Conservation (phyloP, 768 basidiomycete genomes). For the Boletus rubroflammeus region DNA sequence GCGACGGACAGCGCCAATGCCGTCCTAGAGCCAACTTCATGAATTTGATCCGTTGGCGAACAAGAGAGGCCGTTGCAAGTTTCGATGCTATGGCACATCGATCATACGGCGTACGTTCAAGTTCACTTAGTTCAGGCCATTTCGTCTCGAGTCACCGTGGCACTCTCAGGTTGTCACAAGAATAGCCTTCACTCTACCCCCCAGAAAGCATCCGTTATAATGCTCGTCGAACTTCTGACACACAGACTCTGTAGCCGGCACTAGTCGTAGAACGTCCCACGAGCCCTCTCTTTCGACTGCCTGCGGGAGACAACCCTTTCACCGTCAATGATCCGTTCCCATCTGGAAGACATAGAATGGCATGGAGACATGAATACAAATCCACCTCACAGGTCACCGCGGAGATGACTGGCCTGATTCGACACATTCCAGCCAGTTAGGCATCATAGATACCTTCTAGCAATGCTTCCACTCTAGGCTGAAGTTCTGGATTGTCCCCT, state of each 20-base stretch:
- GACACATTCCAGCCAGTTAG: neutral
- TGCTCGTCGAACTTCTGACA: neutral
- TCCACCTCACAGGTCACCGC: neutral
- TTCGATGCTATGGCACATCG: slow-evolving; percentile 9
- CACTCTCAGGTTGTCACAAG: neutral
- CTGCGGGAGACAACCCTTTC: neutral
- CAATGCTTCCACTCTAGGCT: slow-evolving; percentile 43
- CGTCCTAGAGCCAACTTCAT: slow-evolving; percentile 17
- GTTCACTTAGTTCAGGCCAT: neutral
- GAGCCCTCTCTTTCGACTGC: neutral
- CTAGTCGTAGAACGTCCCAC: neutral
- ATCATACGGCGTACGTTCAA: slow-evolving; percentile 3
- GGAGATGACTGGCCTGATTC: neutral
- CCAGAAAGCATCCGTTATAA: neutral
- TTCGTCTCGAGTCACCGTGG: neutral
- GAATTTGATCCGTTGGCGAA: neutral
- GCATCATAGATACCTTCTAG: slow-evolving; percentile 44
- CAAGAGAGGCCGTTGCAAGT: neutral
- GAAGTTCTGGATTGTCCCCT: slow-evolving; percentile 34
- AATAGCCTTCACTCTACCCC: neutral
- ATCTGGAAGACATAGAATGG: neutral
- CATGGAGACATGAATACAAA: neutral
- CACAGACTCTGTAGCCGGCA: neutral
- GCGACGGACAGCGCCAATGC: slow-evolving; percentile 12
- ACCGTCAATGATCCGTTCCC: neutral